These are phyloP conservation scores for Fonsecaea pugnacius DNA, from an alignment of 2,329 filamentous ascomycete genomes.

Conservation along the genomic window DNA sequence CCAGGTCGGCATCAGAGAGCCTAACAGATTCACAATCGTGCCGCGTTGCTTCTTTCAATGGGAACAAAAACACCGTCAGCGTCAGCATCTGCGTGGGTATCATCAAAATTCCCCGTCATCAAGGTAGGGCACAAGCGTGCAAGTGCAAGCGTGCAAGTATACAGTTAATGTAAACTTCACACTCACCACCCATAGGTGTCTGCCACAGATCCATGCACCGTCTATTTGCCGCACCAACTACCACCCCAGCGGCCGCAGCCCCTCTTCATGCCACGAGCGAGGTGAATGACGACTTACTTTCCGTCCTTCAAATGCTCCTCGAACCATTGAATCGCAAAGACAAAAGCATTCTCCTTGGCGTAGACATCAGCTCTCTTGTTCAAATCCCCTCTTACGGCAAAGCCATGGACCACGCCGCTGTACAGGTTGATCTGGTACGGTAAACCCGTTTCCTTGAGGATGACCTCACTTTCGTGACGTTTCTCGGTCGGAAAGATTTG, in stretches of 20 bases:
- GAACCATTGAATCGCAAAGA: conserved; percentile 79
- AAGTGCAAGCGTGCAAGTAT: not conserved
- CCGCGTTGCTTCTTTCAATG: not conserved
- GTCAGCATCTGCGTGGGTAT: not conserved
- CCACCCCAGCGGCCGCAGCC: not conserved
- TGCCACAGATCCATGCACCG: not conserved
- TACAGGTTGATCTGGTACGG: conserved; percentile 80
- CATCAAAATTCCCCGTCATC: not conserved
- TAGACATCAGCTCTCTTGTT: conserved; percentile 63
- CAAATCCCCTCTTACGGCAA: conserved; percentile 70
- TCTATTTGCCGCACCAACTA: not conserved
- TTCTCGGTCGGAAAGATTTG: conserved; percentile 67
- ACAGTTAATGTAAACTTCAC: not conserved
- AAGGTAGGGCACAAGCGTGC: not conserved
- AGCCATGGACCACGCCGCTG: conserved; percentile 73
- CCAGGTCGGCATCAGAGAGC: not conserved
- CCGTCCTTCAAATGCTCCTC: conserved; percentile 55
- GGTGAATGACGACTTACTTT: conserved; percentile 20
- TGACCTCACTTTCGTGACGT: conserved; percentile 68
- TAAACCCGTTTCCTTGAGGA: conserved; percentile 60
- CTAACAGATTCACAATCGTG: not conserved
- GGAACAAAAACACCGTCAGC: not conserved
- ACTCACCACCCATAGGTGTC: not conserved
- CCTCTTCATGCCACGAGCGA: not conserved
- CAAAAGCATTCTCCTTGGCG: conserved; percentile 80